These are phyloP conservation scores for Aspergillus fumigatus DNA, from an alignment of 2,329 filamentous ascomycete species.

Conservation along the genomic window DNA sequence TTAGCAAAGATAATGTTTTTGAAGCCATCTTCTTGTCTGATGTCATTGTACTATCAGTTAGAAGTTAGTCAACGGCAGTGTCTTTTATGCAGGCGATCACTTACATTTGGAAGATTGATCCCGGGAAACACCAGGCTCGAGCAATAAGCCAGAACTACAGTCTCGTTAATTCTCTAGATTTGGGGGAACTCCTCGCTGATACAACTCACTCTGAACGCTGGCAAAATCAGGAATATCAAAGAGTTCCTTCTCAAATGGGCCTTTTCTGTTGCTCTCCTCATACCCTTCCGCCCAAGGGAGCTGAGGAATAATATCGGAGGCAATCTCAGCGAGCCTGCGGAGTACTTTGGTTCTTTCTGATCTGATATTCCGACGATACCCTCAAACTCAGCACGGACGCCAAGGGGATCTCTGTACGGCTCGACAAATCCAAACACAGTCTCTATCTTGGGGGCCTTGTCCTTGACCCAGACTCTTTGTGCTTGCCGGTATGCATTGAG, in stretches of 20 bases:
- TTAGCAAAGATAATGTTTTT: conserved; percentile 73
- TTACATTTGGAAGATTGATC: conserved; percentile 49
- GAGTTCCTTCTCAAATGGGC: conserved; percentile 21
- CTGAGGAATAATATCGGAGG: conserved; percentile 6
- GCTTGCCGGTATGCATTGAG: conserved; percentile 48
- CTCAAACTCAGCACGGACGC: conserved; percentile 52
- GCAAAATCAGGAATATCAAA: conserved; percentile 20
- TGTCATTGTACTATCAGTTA: conserved; percentile 58
- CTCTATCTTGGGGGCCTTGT: conserved; percentile 50
- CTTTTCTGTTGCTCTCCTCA: conserved; percentile 34
- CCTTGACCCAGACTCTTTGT: conserved; percentile 51
- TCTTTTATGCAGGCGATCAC: conserved; percentile 4
- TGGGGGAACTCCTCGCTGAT: background rate
- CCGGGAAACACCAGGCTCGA: conserved; percentile 42
- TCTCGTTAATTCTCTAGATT: background rate
- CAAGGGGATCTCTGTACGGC: conserved; percentile 52
- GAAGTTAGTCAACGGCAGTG: background rate
- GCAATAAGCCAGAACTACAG: conserved; percentile 41
- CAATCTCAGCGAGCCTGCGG: conserved; percentile 5
- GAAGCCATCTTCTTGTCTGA: conserved; percentile 78
- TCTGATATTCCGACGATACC: conserved; percentile 39
- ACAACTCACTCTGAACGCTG: conserved; percentile 10
- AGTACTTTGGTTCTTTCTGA: conserved; percentile 18
- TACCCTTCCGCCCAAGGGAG: conserved; percentile 25
- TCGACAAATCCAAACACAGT: conserved; percentile 53